Evolutionary conservation across 805 yeast species (phyloP).

Genomic region (Yarrowia porcina): DNA sequence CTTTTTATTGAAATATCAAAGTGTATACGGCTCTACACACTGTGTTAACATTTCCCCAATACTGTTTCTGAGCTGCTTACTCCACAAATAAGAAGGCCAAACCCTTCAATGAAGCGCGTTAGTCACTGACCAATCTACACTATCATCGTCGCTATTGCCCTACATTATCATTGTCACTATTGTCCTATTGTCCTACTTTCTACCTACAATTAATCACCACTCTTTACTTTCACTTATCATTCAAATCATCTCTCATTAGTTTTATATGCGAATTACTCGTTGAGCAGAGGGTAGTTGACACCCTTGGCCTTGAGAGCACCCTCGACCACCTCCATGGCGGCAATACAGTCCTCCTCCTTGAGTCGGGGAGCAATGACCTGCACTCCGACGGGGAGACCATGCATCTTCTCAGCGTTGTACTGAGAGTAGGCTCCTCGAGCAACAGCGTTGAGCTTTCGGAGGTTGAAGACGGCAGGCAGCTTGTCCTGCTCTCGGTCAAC

Average conservation of each 20-base stretch:
- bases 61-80: too few relatives aligned
- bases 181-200: too few relatives aligned
- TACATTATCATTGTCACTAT: too few relatives aligned
- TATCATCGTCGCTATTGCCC: too few relatives aligned
- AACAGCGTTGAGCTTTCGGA: conserved; percentile 39
- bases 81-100: too few relatives aligned
- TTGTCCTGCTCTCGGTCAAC: conserved; percentile 45
- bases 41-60: too few relatives aligned
- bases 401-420: conserved; percentile 51
- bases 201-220: too few relatives aligned
- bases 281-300: conserved; percentile 33
- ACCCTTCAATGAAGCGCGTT: too few relatives aligned
- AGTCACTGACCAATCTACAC: too few relatives aligned
- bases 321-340: conserved; percentile 46
- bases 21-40: too few relatives aligned
- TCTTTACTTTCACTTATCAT: too few relatives aligned
- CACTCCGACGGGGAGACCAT: conserved; percentile 62
- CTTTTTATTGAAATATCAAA: too few relatives aligned
- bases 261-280: conserved; percentile 27
- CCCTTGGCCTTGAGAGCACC: conserved; percentile 38
- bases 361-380: conserved; percentile 60
- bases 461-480: conserved; percentile 36
- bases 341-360: conserved; percentile 60
- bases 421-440: conserved; percentile 47
- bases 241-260: conserved; percentile 14